Conservation (phyloP, 495 filamentous ascomycete species). For the Penicilliopsis zonata region DNA sequence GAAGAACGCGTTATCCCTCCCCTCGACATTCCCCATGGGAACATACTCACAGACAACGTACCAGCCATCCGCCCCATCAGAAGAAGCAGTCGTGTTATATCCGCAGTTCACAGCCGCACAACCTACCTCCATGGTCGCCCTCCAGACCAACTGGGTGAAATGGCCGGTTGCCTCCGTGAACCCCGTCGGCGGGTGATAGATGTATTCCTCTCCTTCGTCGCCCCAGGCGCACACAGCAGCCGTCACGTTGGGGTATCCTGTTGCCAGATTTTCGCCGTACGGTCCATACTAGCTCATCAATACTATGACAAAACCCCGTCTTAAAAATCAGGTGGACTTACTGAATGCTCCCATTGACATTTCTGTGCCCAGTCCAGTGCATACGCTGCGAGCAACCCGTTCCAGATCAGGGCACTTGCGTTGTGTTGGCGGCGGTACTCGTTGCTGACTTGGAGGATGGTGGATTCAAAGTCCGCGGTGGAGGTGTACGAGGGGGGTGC, state of each 20-base stretch:
- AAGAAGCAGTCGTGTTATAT: conserved; percentile 7
- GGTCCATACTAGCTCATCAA: conserved; percentile 40
- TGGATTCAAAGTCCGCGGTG: conserved; percentile 35
- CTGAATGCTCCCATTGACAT: conserved; percentile 54
- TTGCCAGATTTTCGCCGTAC: conserved; percentile 69
- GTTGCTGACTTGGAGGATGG: conserved; percentile 56
- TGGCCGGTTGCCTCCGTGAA: conserved; percentile 63
- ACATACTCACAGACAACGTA: conserved; percentile 75
- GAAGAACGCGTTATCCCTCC: conserved; percentile 9
- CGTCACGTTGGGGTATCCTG: conserved; percentile 49
- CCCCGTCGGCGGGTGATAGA: conserved; percentile 39
- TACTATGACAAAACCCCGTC: background rate
- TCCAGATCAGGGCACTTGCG: conserved; percentile 51
- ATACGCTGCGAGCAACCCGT: conserved; percentile 45
- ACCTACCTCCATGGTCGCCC: conserved; percentile 53
- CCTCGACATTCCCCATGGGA: conserved; percentile 61
- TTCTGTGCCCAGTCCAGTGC: conserved; percentile 37
- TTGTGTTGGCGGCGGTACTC: conserved; percentile 53
- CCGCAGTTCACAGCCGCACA: conserved; percentile 54
- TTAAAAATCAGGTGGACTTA: conserved; percentile 15
- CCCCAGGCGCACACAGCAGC: conserved; percentile 57
- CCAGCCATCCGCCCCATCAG: conserved; percentile 43
- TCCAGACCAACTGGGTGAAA: conserved; percentile 81
- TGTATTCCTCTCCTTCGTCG: conserved; percentile 45
- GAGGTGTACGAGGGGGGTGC: conserved; percentile 36